Evolutionary conservation across 345 rosid genomes (phyloP).

Genomic region (Moricandia arvensis): DNA sequence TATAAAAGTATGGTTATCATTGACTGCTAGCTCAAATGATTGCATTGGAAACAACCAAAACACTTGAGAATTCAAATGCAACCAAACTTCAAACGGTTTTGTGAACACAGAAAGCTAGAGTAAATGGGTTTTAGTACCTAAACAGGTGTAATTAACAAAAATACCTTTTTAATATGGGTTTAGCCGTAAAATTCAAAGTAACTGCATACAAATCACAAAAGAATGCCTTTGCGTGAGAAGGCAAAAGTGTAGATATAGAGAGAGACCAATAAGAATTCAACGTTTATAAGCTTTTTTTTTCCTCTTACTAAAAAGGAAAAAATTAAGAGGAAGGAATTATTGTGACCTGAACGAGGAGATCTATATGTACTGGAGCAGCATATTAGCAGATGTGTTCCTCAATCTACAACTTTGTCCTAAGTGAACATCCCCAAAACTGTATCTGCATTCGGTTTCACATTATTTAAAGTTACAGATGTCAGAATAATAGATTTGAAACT

Average conservation of each 20-base stretch:
- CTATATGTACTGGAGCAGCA: conserved; percentile 23
- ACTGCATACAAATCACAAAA: conserved; percentile 14
- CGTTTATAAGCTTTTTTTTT: background rate
- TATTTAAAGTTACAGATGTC: background rate
- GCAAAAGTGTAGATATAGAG: background rate
- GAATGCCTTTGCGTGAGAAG: conserved; percentile 26
- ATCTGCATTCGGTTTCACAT: background rate
- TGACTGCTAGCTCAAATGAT: conserved; percentile 6
- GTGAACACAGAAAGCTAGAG: background rate
- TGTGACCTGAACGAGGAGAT: background rate
- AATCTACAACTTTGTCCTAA: conserved; percentile 98
- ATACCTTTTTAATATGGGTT: background rate
- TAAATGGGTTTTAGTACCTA: background rate
- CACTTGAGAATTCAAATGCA: background rate
- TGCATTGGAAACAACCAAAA: conserved; percentile 12
- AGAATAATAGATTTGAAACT: background rate
- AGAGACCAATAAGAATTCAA: conserved; percentile 7
- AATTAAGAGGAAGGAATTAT: background rate
- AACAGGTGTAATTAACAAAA: conserved; percentile 1
- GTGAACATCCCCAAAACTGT: conserved; percentile 59
- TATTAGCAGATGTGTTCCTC: conserved; percentile 60
- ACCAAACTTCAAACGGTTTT: background rate
- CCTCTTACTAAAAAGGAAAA: background rate
- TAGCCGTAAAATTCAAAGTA: conserved; percentile 13
- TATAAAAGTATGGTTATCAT: background rate